phyloP scores from a whole-genome alignment of 139 green algal species.

The Zygnema cylindricum region DNA sequence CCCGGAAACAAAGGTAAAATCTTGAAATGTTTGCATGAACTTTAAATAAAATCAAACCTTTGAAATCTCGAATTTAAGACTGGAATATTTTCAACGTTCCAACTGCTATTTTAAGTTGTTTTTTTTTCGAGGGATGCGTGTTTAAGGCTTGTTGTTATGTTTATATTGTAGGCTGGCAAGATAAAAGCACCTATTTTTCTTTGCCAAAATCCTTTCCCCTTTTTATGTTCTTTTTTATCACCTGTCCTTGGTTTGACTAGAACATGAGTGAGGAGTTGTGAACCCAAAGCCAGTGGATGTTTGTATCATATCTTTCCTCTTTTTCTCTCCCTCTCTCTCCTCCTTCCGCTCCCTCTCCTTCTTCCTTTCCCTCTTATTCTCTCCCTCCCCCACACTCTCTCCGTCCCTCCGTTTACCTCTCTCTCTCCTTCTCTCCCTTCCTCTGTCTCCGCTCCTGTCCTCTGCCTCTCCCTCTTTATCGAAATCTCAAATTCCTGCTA shows the following conservation, averaged over 20 bases:
- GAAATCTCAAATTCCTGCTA: too few relatives aligned
- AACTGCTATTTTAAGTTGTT: neutral
- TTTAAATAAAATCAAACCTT: neutral
- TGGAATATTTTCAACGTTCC: neutral
- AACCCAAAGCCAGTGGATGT: too few relatives aligned
- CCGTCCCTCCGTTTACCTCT: neutral
- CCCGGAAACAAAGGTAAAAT: slow-evolving; percentile 40
- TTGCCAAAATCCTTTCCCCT: too few relatives aligned
- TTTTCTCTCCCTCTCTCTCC: neutral
- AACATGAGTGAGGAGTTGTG: too few relatives aligned
- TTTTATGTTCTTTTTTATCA: too few relatives aligned
- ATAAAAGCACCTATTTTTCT: too few relatives aligned
- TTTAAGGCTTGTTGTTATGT: neutral
- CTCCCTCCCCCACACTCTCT: neutral
- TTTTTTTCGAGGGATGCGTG: neutral
- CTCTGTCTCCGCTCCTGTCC: neutral
- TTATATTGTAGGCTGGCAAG: too few relatives aligned
- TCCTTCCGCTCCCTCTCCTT: neutral
- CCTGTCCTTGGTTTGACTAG: too few relatives aligned
- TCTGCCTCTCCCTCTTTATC: neutral
- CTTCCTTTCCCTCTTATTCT: too few relatives aligned
- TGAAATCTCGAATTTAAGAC: neutral
- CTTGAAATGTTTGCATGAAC: neutral
- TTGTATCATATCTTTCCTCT: too few relatives aligned
- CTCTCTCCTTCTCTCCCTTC: neutral